Evolutionary conservation across 2,329 filamentous ascomycete genomes (phyloP).

Genomic region (Sphaceloma murrayae): DNA sequence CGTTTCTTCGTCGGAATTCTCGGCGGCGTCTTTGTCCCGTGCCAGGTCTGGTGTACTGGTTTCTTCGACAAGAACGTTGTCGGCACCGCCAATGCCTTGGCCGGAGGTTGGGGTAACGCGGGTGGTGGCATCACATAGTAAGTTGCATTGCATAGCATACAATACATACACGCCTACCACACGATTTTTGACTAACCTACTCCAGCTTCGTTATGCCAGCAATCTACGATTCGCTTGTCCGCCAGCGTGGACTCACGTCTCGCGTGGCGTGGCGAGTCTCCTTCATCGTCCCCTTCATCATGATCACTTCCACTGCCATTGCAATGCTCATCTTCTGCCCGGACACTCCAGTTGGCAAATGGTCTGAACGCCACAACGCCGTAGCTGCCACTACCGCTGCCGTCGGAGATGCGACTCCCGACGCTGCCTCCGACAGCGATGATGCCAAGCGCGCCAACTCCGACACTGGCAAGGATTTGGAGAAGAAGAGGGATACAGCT

Average conservation of each 20-base stretch:
- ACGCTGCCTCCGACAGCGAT: slow-evolving; percentile 29
- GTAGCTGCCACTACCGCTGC: slow-evolving; percentile 38
- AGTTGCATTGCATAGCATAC: slow-evolving; percentile 63
- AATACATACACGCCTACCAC: not conserved
- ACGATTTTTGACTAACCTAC: slow-evolving; percentile 11
- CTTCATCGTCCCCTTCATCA: slow-evolving; percentile 69
- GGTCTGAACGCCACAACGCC: slow-evolving; percentile 58
- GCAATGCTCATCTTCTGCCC: slow-evolving; percentile 61
- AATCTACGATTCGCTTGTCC: slow-evolving; percentile 64
- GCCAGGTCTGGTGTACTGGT: slow-evolving; percentile 72
- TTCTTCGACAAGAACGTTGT: slow-evolving; percentile 66
- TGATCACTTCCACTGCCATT: slow-evolving; percentile 56
- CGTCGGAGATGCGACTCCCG: slow-evolving; percentile 37
- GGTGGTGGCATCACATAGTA: slow-evolving; percentile 84
- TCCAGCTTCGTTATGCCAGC: slow-evolving; percentile 42
- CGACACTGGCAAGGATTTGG: slow-evolving; percentile 27
- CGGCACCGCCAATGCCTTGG: slow-evolving; percentile 71
- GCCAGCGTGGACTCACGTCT: slow-evolving; percentile 45
- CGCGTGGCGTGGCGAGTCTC: slow-evolving; percentile 69
- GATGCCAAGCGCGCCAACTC: slow-evolving; percentile 28
- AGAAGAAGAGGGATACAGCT: slow-evolving; percentile 21
- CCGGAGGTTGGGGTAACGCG: slow-evolving; percentile 72
- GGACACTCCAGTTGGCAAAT: slow-evolving; percentile 69
- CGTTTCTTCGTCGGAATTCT: slow-evolving; percentile 70
- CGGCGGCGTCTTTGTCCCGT: slow-evolving; percentile 65